A percentile compares a stretch with the other conserved stretches of the same genome.
Evolutionary conservation across 371 early-diverging fungal species (phyloP).

Genomic region (Mucor saturninus): DNA sequence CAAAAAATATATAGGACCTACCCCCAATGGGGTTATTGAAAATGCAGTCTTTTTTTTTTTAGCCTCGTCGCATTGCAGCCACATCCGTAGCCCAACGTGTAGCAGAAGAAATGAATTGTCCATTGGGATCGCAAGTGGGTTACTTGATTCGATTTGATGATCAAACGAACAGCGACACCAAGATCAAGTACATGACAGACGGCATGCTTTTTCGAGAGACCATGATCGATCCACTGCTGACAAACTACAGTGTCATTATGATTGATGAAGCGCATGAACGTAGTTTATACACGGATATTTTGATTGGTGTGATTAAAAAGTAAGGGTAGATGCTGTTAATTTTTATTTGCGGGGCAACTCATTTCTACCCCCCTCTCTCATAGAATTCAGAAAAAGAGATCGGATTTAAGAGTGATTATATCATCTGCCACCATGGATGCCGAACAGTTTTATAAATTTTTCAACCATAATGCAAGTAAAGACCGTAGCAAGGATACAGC

Average conservation of each 20-base stretch:
- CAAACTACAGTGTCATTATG: constrained; percentile 83
- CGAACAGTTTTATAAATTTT: constrained; percentile 68
- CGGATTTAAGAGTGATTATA: constrained; percentile 70
- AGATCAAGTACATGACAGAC: constrained; percentile 92
- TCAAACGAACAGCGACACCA: constrained; percentile 61
- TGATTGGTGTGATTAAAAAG: constrained; percentile 82
- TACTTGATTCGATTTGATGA: constrained; percentile 81
- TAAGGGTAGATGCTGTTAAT: too few relatives aligned
- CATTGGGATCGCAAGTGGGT: constrained; percentile 71
- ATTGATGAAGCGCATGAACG: constrained; percentile 96
- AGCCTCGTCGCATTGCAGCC: constrained; percentile 97
- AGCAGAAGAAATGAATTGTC: constrained; percentile 86
- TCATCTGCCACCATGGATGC: constrained; percentile 84
- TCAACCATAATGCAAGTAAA: constrained; percentile 48
- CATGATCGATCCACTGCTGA: constrained; percentile 74
- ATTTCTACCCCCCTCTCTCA: not conserved
- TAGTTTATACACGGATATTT: constrained; percentile 84
- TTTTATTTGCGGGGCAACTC: not conserved
- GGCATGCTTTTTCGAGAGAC: constrained; percentile 87
- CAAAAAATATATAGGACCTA: not conserved
- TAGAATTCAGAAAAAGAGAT: constrained; percentile 66
- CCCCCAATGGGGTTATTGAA: too few relatives aligned
- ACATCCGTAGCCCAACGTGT: constrained; percentile 97
- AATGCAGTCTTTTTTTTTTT: not conserved
- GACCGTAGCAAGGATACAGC: constrained; percentile 56